Percentiles rank a stretch among this genome's conserved stretches.
Evolutionary conservation across 2,329 filamentous ascomycete species (phyloP).

Genomic region (Diaporthe vexans): DNA sequence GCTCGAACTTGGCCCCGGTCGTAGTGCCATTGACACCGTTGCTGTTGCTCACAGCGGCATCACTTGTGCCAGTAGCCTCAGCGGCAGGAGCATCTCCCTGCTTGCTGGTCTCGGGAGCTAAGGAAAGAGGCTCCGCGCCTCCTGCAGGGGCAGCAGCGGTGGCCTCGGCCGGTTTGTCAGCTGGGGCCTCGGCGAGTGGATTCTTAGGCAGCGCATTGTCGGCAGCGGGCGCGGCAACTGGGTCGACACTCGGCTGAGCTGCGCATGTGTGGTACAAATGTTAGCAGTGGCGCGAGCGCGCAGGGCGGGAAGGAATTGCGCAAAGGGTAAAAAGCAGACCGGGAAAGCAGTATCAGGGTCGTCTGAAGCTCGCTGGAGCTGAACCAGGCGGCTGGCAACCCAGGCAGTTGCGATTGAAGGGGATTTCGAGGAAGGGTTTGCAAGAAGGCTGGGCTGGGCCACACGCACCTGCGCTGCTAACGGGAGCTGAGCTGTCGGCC

Average conservation of each 20-base stretch:
- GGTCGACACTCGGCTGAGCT: conserved; percentile 32
- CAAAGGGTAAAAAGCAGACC: conserved; percentile 25
- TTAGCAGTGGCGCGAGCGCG: conserved; percentile 27
- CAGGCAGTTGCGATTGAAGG: neutral
- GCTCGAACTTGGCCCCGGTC: conserved; percentile 29
- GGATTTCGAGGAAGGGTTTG: neutral
- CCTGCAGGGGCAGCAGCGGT: conserved; percentile 7
- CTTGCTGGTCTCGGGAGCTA: conserved; percentile 36
- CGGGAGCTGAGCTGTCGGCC: conserved; percentile 41
- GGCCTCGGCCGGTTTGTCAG: conserved; percentile 31
- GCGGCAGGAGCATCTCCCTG: conserved; percentile 25
- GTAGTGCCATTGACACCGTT: conserved; percentile 33
- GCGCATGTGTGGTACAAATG: conserved; percentile 23
- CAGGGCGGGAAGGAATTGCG: conserved; percentile 12
- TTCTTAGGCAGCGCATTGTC: conserved; percentile 38
- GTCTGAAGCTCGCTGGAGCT: conserved; percentile 27
- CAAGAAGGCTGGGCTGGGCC: conserved; percentile 21
- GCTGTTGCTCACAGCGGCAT: conserved; percentile 12
- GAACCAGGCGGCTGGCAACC: neutral
- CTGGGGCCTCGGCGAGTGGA: conserved; percentile 23
- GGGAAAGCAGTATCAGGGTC: neutral
- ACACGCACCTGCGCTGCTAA: conserved; percentile 41
- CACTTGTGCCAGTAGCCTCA: conserved; percentile 28
- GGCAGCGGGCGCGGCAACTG: conserved; percentile 23
- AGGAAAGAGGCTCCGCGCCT: conserved; percentile 25